These are phyloP conservation scores for Mucor mucedo DNA, from an alignment of 371 early-diverging fungal genomes.

Conservation along the genomic window DNA sequence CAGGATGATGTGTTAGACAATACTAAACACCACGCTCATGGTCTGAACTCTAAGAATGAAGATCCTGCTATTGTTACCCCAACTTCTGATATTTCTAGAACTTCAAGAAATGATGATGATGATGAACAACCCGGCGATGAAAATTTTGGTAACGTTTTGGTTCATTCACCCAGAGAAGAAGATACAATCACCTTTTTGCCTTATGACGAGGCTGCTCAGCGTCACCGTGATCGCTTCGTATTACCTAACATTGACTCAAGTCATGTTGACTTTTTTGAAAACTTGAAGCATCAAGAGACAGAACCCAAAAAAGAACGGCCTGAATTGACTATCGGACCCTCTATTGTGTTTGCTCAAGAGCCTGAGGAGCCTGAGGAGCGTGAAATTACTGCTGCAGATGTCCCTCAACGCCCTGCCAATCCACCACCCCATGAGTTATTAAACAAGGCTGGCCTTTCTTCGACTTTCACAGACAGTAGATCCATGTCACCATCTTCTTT, in stretches of 20 bases:
- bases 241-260: neutral
- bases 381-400: slow-evolving; percentile 10
- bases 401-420: slow-evolving; percentile 35
- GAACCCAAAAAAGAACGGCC: neutral
- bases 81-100: neutral
- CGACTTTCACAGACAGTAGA: slow-evolving; percentile 15
- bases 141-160: slow-evolving; percentile 16
- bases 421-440: slow-evolving; percentile 35
- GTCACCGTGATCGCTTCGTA: neutral
- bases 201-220: slow-evolving; percentile 2
- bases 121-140: slow-evolving; percentile 8
- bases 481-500: slow-evolving; percentile 20
- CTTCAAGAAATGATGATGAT: neutral
- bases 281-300: neutral
- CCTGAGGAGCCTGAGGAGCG: slow-evolving; percentile 17
- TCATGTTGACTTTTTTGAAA: neutral
- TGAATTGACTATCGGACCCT: slow-evolving; percentile 15
- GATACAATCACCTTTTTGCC: slow-evolving; percentile 6
- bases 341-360: slow-evolving; percentile 20
- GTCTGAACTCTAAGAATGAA: slow-evolving; percentile 5
- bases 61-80: slow-evolving; percentile 4
- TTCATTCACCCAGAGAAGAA: slow-evolving; percentile 14
- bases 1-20: neutral
- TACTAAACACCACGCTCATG: neutral
- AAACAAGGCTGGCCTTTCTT: slow-evolving; percentile 17